Conservation (phyloP, 2,329 filamentous ascomycete genomes). For the Arthrobotrys conoides region DNA sequence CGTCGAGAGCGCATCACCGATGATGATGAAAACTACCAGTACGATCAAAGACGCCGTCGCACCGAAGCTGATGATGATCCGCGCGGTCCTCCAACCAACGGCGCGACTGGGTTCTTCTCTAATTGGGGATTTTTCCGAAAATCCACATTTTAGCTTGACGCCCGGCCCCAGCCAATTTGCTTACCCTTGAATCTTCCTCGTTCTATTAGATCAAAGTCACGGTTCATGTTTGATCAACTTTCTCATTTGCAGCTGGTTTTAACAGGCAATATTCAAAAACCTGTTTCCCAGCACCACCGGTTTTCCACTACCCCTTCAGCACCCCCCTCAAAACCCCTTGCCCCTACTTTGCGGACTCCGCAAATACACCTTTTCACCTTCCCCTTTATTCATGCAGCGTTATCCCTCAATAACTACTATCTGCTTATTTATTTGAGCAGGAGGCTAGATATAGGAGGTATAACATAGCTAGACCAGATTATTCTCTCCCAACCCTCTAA, state of each 20-base stretch:
- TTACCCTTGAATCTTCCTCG: not conserved
- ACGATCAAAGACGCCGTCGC: not conserved
- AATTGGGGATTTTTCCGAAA: constrained; percentile 47
- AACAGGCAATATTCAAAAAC: not conserved
- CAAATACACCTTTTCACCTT: too few relatives aligned
- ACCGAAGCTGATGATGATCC: not conserved
- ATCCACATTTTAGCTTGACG: constrained; percentile 8
- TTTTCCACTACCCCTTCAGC: not conserved
- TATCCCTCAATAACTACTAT: not conserved
- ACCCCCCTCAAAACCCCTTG: not conserved
- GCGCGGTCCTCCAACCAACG: not conserved
- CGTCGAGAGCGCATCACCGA: not conserved
- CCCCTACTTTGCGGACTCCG: not conserved
- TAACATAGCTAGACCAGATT: not conserved
- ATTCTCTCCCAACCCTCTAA: not conserved
- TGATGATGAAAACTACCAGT: not conserved
- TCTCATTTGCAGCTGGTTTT: not conserved
- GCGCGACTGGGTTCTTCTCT: constrained; percentile 5
- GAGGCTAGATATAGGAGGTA: not conserved
- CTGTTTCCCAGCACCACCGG: not conserved
- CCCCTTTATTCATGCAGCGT: not conserved
- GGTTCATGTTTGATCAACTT: not conserved
- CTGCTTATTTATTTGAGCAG: not conserved
- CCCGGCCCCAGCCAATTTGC: not conserved
- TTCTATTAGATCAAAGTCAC: not conserved